Evolutionary conservation across 306 rosid genomes (phyloP).

Genomic region (Gynostemma pentaphyllum): DNA sequence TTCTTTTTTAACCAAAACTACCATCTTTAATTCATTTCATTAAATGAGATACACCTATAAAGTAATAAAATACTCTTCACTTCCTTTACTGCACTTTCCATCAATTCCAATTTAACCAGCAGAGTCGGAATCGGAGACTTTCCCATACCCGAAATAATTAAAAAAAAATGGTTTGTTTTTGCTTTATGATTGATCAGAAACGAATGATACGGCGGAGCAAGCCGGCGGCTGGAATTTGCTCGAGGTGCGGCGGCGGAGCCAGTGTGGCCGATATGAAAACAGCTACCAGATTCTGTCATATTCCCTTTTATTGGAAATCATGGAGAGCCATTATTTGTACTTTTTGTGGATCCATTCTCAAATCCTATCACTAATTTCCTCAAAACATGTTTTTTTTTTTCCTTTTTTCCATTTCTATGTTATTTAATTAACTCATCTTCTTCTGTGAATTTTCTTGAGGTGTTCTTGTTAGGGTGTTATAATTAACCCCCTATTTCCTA

Average conservation of each 20-base stretch:
- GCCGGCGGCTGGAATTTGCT: slow-evolving; percentile 71
- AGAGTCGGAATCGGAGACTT: too few species aligned
- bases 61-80: too few species aligned
- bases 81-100: background rate
- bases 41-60: too few species aligned
- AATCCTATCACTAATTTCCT: slow-evolving; percentile 38
- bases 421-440: background rate
- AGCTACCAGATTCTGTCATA: slow-evolving; percentile 49
- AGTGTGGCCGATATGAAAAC: slow-evolving; percentile 73
- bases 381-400: background rate
- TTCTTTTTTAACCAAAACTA: too few species aligned
- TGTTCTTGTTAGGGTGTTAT: too few species aligned
- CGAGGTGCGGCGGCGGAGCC: slow-evolving; percentile 73
- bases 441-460: too few species aligned
- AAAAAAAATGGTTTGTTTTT: slow-evolving; percentile 85
- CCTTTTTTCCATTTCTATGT: background rate
- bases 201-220: slow-evolving; percentile 47
- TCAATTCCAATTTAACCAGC: background rate
- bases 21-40: too few species aligned
- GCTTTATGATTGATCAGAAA: slow-evolving; percentile 67
- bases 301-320: slow-evolving; percentile 51
- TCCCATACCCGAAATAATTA: too few species aligned
- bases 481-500: too few species aligned
- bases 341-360: slow-evolving; percentile 71
- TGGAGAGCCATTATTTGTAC: slow-evolving; percentile 71